These are phyloP conservation scores for Cryoendolithus antarcticus DNA, from an alignment of 2,329 filamentous ascomycete species.

Conservation along the genomic window DNA sequence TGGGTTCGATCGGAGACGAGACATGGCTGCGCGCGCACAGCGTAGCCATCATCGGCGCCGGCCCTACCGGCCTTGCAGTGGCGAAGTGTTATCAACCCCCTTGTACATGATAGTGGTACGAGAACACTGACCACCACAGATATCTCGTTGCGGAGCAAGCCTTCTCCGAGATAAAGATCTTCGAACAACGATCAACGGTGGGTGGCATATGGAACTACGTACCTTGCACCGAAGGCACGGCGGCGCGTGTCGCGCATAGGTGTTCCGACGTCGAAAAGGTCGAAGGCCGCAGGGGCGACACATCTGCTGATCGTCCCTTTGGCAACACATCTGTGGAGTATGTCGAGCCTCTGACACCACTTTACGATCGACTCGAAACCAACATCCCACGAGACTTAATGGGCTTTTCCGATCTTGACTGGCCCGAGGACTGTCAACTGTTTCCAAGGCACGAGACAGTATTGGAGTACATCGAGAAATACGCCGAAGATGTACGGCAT, in stretches of 20 bases:
- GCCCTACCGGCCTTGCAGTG: slow-evolving; percentile 63
- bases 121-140: background rate
- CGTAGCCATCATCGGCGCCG: slow-evolving; percentile 72
- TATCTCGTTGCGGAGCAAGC: slow-evolving; percentile 57
- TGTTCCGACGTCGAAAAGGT: too few relatives aligned
- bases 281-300: too few relatives aligned
- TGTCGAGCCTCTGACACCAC: too few relatives aligned
- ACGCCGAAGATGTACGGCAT: slow-evolving; percentile 54
- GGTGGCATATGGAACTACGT: slow-evolving; percentile 85
- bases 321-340: too few relatives aligned
- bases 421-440: slow-evolving; percentile 46
- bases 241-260: too few relatives aligned
- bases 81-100: slow-evolving; percentile 46
- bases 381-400: slow-evolving; percentile 78
- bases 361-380: slow-evolving; percentile 73
- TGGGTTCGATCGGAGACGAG: slow-evolving; percentile 24
- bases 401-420: slow-evolving; percentile 56
- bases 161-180: slow-evolving; percentile 62
- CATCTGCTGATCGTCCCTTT: too few relatives aligned
- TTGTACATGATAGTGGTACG: background rate
- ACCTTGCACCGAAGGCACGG: slow-evolving; percentile 19
- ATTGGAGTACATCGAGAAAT: slow-evolving; percentile 59
- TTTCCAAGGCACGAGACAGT: slow-evolving; percentile 65
- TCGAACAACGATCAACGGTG: slow-evolving; percentile 64
- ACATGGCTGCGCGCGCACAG: slow-evolving; percentile 35